Evolutionary conservation across 2,329 filamentous ascomycete species (phyloP), one percentile per base, ranked within the genome.

Genomic region (Metarhizium rileyi): DNA sequence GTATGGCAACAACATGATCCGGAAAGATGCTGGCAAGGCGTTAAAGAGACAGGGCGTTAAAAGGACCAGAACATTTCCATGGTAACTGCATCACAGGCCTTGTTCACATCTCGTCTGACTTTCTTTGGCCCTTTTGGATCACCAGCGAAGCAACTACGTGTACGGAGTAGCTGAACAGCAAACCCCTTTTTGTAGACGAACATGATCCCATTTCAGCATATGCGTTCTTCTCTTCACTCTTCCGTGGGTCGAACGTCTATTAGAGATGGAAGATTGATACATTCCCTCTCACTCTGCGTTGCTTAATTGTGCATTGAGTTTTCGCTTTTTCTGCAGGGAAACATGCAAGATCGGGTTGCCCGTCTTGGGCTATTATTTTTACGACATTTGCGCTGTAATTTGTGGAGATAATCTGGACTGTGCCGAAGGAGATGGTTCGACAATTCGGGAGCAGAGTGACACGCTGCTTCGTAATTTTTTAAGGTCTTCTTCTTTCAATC

Each of bases 191-290:
- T 12, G 16, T 38, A 3, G 35, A 22, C 35, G 35, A 38, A 16
- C 18, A 8, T 38, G 35, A 4, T 20, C 63, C 71, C 70, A 75
- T 74, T 70, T 70, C 64, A 76, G 73, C 73, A 76, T 76, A 75
- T 76, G 62, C 73, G 71, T 73, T 73, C 70, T 67, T 65, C 66
- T 60, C 63, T 63, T 64, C 59, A 58, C 69, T 73, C 66, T 62
- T 65, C 73, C 71, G 61, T 76, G 73, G 70, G 70, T 70, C 67
- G 70, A 70, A 73, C 66, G 73, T 70, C 73, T 76, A 76, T 71
- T 70, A 70, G 65, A 68, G 66, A 70, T 77, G 74, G 74, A 70
- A 76, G 68, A 76, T 69, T 53, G 57, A 75, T 57, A 63, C 53
- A 60, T 64, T 33, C 70, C 73, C 74, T 70, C 66, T 72, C 71